Percentiles rank a stretch among this genome's conserved stretches.
Evolutionary conservation across 768 basidiomycete species (phyloP).

Genomic region (Collybiopsis confluens): DNA sequence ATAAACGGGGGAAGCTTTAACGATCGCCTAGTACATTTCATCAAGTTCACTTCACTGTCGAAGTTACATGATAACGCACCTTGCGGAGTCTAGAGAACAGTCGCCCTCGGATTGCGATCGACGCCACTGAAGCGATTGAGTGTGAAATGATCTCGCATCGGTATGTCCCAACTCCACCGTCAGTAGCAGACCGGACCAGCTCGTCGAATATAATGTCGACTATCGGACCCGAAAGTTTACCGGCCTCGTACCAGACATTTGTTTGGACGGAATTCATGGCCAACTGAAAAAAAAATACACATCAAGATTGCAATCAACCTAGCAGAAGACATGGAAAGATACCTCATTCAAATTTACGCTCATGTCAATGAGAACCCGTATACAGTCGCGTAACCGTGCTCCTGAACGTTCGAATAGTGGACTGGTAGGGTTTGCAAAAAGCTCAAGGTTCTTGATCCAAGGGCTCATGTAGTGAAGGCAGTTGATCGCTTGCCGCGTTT

Average conservation of each 20-base stretch:
- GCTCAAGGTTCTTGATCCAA: constrained; percentile 79
- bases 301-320: neutral
- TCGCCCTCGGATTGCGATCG: constrained; percentile 73
- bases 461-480: constrained; percentile 83
- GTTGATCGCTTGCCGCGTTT: constrained; percentile 43
- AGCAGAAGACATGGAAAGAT: constrained; percentile 10
- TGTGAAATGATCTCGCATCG: constrained; percentile 75
- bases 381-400: constrained; percentile 72
- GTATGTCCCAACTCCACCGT: constrained; percentile 72
- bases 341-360: constrained; percentile 75
- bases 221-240: constrained; percentile 60
- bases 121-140: constrained; percentile 64
- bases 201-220: constrained; percentile 78
- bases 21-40: constrained; percentile 48
- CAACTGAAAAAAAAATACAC: constrained; percentile 2
- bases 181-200: constrained; percentile 75
- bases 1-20: constrained; percentile 64
- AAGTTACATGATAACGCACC: constrained; percentile 24
- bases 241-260: constrained; percentile 75
- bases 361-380: constrained; percentile 72
- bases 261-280: constrained; percentile 44
- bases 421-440: constrained; percentile 66
- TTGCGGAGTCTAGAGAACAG: constrained; percentile 77
- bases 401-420: constrained; percentile 69
- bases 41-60: neutral